Conservation (phyloP, 345 rosid species). For the Citrus hindsii region DNA sequence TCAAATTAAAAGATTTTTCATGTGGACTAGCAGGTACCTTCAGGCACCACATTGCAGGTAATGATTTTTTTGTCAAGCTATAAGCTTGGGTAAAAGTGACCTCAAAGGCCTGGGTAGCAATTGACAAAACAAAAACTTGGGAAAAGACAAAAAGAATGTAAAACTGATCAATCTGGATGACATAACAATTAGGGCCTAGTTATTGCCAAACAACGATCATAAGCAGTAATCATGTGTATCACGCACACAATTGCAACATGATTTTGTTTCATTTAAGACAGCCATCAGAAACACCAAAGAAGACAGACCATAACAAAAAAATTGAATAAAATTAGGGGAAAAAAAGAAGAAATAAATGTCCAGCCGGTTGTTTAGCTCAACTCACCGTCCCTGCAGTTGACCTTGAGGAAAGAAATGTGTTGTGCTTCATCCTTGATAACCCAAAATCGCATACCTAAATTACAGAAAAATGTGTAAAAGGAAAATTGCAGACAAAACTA, state of each 20-base stretch:
- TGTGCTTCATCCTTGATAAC: constrained; percentile 85
- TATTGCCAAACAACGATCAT: not conserved
- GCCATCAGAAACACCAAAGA: not conserved
- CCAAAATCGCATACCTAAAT: constrained; percentile 90
- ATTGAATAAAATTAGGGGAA: not conserved
- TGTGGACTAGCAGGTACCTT: not conserved
- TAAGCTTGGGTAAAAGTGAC: not conserved
- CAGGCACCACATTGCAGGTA: not conserved
- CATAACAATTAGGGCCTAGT: not conserved
- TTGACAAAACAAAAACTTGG: not conserved
- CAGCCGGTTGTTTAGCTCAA: constrained; percentile 8
- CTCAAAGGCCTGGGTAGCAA: not conserved
- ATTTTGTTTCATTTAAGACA: not conserved
- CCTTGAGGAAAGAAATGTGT: constrained; percentile 88
- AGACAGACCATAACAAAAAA: not conserved
- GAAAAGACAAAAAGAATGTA: not conserved
- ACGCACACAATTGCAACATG: not conserved
- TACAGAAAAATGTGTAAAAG: constrained; percentile 8
- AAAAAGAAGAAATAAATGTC: not conserved
- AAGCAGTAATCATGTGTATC: not conserved
- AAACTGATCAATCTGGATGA: not conserved
- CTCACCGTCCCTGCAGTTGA: constrained; percentile 98
- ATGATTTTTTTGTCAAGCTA: not conserved
- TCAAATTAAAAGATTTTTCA: not conserved
- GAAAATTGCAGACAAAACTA: constrained; percentile 7